A percentile compares a stretch with the other conserved stretches of the same genome.
Evolutionary conservation across 768 basidiomycete species (phyloP).

Genomic region (Mrakia hoshinonis): DNA sequence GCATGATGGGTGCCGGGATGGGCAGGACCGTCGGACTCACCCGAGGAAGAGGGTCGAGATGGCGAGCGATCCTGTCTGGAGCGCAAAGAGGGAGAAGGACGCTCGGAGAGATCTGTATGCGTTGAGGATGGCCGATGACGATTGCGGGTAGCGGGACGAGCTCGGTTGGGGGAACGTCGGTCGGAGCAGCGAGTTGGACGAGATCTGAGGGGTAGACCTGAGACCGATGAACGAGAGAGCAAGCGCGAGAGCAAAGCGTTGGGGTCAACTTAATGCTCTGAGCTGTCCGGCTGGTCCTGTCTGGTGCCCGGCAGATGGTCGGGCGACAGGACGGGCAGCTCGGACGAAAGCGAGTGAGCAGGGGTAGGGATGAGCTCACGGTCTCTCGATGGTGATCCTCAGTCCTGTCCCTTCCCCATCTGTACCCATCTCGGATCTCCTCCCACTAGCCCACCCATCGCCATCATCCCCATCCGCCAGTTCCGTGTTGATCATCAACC

Average conservation of each 20-base stretch:
- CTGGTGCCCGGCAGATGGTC: background rate
- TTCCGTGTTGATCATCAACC: background rate
- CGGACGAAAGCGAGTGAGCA: background rate
- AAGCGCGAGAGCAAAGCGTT: background rate
- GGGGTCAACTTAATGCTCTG: no score
- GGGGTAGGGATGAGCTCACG: slow-evolving; percentile 13
- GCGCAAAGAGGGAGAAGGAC: slow-evolving; percentile 36
- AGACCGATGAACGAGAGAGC: background rate
- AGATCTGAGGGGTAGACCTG: slow-evolving; percentile 26
- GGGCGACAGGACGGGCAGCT: background rate
- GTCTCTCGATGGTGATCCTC: slow-evolving; percentile 20
- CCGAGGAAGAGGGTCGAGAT: slow-evolving; percentile 44
- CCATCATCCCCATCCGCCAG: background rate
- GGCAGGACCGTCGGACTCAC: background rate
- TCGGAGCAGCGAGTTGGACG: slow-evolving; percentile 10
- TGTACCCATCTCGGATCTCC: slow-evolving; percentile 56
- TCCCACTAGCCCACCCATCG: slow-evolving; percentile 45
- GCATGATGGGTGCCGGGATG: background rate
- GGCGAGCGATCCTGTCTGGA: slow-evolving; percentile 41
- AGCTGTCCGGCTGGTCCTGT: no score
- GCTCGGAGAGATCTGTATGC: background rate
- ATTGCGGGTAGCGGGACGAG: slow-evolving; percentile 28
- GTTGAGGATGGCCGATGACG: slow-evolving; percentile 28
- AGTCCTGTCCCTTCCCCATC: slow-evolving; percentile 45
- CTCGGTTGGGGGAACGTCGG: slow-evolving; percentile 11